Percentiles rank a stretch among this genome's conserved stretches.
Conservation (phyloP, 2,329 filamentous ascomycete genomes). For the Lizonia empirigonia region DNA sequence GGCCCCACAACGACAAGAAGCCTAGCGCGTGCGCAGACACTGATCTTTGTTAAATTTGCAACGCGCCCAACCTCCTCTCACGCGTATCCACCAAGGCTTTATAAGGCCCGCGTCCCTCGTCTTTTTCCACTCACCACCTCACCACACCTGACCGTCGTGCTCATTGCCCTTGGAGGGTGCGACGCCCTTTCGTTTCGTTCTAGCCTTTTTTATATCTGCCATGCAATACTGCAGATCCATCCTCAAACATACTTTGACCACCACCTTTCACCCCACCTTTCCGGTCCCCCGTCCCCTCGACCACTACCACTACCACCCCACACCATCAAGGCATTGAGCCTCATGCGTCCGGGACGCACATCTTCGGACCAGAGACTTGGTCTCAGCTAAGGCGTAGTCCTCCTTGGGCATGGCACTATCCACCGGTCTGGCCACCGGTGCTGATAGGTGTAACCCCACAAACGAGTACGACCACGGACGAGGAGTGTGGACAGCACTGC, state of each 20-base stretch:
- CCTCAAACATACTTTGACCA: neutral
- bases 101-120: slow-evolving; percentile 7
- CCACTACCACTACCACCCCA: neutral
- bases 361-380: neutral
- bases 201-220: neutral
- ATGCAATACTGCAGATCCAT: slow-evolving; percentile 1
- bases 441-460: slow-evolving; percentile 9
- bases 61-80: slow-evolving; percentile 18
- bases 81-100: slow-evolving; percentile 9
- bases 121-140: slow-evolving; percentile 6
- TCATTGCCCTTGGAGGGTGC: slow-evolving; percentile 11
- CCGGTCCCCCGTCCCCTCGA: neutral
- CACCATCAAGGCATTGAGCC: neutral
- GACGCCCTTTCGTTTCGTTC: neutral
- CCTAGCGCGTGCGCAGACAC: slow-evolving; percentile 5
- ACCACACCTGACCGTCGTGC: slow-evolving; percentile 5
- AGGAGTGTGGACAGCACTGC: slow-evolving; percentile 8
- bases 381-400: slow-evolving; percentile 3
- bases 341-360: slow-evolving; percentile 10
- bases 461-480: slow-evolving; percentile 7
- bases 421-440: slow-evolving; percentile 17
- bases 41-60: slow-evolving; percentile 4
- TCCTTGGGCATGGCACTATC: slow-evolving; percentile 15
- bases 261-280: neutral
- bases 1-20: neutral